phyloP scores from a whole-genome alignment of 495 filamentous ascomycete species.

The Hypoxylon cercidicola region DNA sequence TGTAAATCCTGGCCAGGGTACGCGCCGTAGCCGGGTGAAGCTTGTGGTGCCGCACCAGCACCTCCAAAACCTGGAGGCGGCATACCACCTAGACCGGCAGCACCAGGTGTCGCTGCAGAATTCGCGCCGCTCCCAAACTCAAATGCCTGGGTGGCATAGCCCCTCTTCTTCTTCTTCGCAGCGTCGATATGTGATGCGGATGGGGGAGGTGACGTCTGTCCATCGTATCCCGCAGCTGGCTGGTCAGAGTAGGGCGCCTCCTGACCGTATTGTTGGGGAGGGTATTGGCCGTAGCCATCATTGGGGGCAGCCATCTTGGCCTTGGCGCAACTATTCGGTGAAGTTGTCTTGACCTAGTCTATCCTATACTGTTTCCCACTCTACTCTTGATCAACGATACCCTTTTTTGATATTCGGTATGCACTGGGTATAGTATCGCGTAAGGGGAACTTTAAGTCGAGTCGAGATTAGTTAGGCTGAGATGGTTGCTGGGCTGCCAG shows the following conservation, averaged over 20 bases:
- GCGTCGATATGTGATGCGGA: slow-evolving; percentile 61
- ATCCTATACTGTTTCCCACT: slow-evolving; percentile 19
- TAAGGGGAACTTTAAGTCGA: slow-evolving; percentile 6
- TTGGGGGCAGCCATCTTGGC: slow-evolving; percentile 65
- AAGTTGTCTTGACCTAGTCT: slow-evolving; percentile 15
- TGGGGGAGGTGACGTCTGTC: slow-evolving; percentile 52
- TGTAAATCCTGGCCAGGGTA: slow-evolving; percentile 72
- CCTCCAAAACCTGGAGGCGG: slow-evolving; percentile 39
- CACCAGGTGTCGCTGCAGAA: slow-evolving; percentile 67
- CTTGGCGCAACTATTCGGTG: slow-evolving; percentile 42
- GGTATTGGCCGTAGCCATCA: slow-evolving; percentile 66
- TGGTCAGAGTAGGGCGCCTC: slow-evolving; percentile 53
- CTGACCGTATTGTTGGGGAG: slow-evolving; percentile 71
- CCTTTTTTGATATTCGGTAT: slow-evolving; percentile 10
- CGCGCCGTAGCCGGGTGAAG: slow-evolving; percentile 61
- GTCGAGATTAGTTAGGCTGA: slow-evolving; percentile 13
- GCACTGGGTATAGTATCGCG: slow-evolving; percentile 1
- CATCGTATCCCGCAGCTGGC: slow-evolving; percentile 49
- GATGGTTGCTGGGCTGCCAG: slow-evolving; percentile 3
- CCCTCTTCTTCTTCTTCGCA: slow-evolving; percentile 83
- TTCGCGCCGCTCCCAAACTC: slow-evolving; percentile 93
- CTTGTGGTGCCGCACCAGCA: slow-evolving; percentile 49
- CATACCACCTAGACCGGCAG: slow-evolving; percentile 40
- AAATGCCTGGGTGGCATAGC: slow-evolving; percentile 93
- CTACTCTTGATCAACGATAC: slow-evolving; percentile 1